Conservation (phyloP, 306 rosid genomes). For the Leucaena leucocephala region DNA sequence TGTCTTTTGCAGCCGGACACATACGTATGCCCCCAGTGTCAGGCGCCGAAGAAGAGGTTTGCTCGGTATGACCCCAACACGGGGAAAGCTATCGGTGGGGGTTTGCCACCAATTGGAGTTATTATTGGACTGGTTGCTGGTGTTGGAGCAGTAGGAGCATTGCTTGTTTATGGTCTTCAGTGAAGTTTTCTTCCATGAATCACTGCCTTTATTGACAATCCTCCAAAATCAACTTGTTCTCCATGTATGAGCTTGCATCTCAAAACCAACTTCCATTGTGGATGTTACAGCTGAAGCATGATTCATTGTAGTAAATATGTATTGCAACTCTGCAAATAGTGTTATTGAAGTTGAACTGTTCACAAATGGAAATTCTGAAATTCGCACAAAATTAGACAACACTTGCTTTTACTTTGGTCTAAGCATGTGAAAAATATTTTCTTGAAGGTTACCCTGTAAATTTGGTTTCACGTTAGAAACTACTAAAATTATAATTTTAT, state of each 20-base stretch:
- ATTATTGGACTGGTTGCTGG: constrained; percentile 85
- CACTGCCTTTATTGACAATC: constrained; percentile 4
- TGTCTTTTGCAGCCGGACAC: constrained; percentile 61
- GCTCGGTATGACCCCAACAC: constrained; percentile 81
- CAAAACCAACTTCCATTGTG: constrained; percentile 24
- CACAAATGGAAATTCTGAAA: neutral
- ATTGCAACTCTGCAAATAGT: constrained; percentile 25
- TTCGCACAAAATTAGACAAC: neutral
- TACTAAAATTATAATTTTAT: no score
- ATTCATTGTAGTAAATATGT: constrained; percentile 31
- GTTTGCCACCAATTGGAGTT: constrained; percentile 91
- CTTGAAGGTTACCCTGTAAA: no score
- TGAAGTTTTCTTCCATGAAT: constrained; percentile 41
- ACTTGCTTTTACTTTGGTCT: neutral
- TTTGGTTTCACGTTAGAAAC: no score
- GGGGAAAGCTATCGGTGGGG: constrained; percentile 81
- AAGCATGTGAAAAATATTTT: no score
- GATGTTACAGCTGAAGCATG: constrained; percentile 24
- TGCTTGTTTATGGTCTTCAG: constrained; percentile 98
- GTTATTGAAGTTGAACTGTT: neutral
- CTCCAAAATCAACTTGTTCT: constrained; percentile 18
- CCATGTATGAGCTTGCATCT: constrained; percentile 7
- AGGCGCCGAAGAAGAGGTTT: constrained; percentile 93
- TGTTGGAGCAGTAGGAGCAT: constrained; percentile 81
- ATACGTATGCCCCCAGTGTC: constrained; percentile 86